Evolutionary conservation across 352 stramenopile genomes (phyloP), one percentile per base, ranked within the genome.

Genomic region (Saprolegnia parasitica): DNA sequence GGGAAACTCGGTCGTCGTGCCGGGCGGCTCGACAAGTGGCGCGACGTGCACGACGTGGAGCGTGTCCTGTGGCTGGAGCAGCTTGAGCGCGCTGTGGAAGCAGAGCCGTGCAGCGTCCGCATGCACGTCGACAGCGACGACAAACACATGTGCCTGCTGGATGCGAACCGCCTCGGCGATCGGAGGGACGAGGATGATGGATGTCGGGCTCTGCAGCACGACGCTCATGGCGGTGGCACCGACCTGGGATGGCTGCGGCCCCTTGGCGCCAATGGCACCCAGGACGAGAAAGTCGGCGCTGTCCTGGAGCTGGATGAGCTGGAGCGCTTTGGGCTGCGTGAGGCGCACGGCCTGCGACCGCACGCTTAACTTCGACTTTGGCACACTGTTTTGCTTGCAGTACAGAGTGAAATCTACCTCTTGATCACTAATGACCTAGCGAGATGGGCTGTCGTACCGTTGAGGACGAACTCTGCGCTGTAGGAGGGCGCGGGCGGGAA

Each of bases 11-110:
- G 40, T 15, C 16, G 50, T 40, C 8, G 37, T 23, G 58, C 32
- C 58, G 40, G 45, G 21, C n/a, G 40, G 35, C 24, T 55, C 58
- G 2, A 67, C 16, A n/a, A n/a, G 3, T 4, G 42, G 18, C 23
- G 52, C 18, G 8, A 67, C n/a, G 42, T 67, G 58, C n/a, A 67
- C n/a, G 58, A 67, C 24, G 42, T 67, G 58, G 1, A 67, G 45
- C 6, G 13, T 20, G 45, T 67, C 58, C 11, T 21, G 23, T 4
- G 58, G 58, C 16, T 67, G 37, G 37, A 67, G n/a, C 5, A 67
- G 58, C 40, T 67, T 67, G 39, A 67, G 58, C 11, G 58, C 42
- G 37, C 16, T 56, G 18, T 18, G 13, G 50, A 67, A 67, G 40
- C 58, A 67, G 8, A 49, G 42, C 8, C 18, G 13, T 49, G 42